Evolutionary conservation across 768 basidiomycete species (phyloP), one percentile per base, ranked within the genome.

Genomic region (Saitozyma podzolica): DNA sequence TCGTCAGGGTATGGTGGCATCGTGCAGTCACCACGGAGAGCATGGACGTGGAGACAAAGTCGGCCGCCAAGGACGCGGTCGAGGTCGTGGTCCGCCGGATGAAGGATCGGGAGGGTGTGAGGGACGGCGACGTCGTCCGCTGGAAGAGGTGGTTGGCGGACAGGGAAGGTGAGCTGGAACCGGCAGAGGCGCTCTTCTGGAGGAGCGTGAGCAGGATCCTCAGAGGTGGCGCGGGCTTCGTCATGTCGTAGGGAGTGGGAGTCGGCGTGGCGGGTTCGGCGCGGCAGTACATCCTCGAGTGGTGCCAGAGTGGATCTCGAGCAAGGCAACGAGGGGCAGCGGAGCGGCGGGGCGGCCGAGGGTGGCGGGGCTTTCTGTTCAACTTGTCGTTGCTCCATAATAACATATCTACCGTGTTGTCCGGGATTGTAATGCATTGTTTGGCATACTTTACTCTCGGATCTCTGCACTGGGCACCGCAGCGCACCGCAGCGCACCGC

Each of bases 171-270:
- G 75, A 78, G 50, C 65, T 80, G 63, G 78, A 80, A 42, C 51
- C 64, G 16, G 70, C 72, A 13, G 79, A 80, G 61, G 63, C 57
- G 8, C 57, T 78, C 48, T 80, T 78, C 70, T 80, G 79, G 79
- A 61, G 65, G 20, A 70, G 70, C 43, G 72, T 76, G 3, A 63
- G 63, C 47, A 72, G 72, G 57, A 78, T 72, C 47, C 56, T 80
- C 17, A 48, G 74, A 50, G 72, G 72, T 43, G 73, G 71, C 19
- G 47, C 56, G 9, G 74, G 74, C 6, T 75, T 75, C 57, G 74
- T 75, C 61, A 75, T 75, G 74, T 64, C 63, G 29, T 29, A 29
- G 29, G 29, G 29, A 29, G 29, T 29, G 29, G 29, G 29, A 29
- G 29, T 29, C 29, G 29, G 29, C 29, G 29, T 29, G 29, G 29